phyloP scores from a whole-genome alignment of 306 rosid species.

The Lathyrus sativus region DNA sequence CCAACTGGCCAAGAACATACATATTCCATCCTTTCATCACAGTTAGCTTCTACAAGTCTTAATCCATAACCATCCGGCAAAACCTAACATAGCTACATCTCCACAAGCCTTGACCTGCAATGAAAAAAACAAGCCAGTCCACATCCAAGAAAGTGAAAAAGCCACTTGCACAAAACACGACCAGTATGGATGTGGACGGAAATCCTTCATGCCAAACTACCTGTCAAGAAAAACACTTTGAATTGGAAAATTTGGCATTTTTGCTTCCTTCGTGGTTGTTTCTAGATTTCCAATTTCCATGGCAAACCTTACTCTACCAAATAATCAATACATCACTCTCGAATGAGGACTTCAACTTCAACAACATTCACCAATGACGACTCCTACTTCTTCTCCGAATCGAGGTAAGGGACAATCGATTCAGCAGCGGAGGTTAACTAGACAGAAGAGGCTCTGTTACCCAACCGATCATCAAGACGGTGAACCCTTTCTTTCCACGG shows the following conservation, averaged over 20 bases:
- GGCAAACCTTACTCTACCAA: not conserved
- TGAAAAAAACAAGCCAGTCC: too few species aligned
- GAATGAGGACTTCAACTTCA: slow-evolving; percentile 25
- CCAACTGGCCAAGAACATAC: too few species aligned
- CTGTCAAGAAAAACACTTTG: slow-evolving; percentile 2
- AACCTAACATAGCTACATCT: too few species aligned
- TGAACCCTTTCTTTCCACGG: slow-evolving; percentile 29
- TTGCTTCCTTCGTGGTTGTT: slow-evolving; percentile 26
- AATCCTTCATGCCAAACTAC: too few species aligned
- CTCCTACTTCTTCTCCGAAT: not conserved
- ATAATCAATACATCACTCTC: not conserved
- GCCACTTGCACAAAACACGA: too few species aligned
- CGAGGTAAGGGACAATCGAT: slow-evolving; percentile 19
- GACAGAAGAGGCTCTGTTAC: slow-evolving; percentile 67
- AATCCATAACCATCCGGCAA: too few species aligned
- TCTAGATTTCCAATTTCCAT: slow-evolving; percentile 19
- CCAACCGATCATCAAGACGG: slow-evolving; percentile 44
- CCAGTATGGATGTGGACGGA: too few species aligned
- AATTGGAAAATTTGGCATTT: slow-evolving; percentile 5
- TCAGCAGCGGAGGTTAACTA: slow-evolving; percentile 60
- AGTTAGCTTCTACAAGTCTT: too few species aligned
- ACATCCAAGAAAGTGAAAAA: too few species aligned
- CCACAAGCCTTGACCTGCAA: too few species aligned
- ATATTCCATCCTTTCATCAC: too few species aligned
- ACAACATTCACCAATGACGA: not conserved